A percentile compares a stretch with the other conserved stretches of the same genome.
phyloP scores from a whole-genome alignment of 495 filamentous ascomycete species.

The Pseudoneurospora amorphoporcata region DNA sequence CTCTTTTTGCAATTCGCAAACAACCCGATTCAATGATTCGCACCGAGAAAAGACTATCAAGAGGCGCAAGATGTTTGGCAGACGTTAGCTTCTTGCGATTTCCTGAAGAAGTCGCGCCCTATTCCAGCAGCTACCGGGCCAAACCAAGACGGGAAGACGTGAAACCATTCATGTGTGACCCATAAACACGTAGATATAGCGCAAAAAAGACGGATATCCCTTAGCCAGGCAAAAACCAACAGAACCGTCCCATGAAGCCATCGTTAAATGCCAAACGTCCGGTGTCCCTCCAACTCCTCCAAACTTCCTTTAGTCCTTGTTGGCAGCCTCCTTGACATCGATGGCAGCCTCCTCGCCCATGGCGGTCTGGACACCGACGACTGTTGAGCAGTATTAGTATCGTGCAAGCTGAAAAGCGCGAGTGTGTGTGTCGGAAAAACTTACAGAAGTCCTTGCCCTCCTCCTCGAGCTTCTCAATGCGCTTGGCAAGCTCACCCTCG shows the following conservation, averaged over 20 bases:
- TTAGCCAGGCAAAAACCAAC: constrained; percentile 9
- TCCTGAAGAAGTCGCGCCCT: constrained; percentile 6
- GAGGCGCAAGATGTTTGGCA: constrained; percentile 6
- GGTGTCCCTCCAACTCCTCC: constrained; percentile 8
- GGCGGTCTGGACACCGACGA: constrained; percentile 80
- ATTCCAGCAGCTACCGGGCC: constrained; percentile 5
- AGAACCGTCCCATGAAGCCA: constrained; percentile 7
- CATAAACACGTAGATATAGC: constrained; percentile 13
- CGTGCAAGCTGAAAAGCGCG: background rate
- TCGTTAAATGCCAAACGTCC: constrained; percentile 5
- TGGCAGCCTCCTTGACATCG: constrained; percentile 83
- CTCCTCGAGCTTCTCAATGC: constrained; percentile 57
- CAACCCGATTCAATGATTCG: background rate
- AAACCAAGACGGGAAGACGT: background rate
- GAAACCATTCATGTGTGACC: background rate
- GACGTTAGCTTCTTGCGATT: constrained; percentile 21
- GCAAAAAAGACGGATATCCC: constrained; percentile 17
- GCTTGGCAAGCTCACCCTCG: constrained; percentile 75
- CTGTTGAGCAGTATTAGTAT: constrained; percentile 36
- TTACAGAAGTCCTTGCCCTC: constrained; percentile 71
- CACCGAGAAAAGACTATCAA: background rate
- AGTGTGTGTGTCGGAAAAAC: constrained; percentile 28
- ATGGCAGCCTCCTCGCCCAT: constrained; percentile 94
- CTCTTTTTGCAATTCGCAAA: background rate
- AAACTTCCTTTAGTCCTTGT: constrained; percentile 4